Evolutionary conservation across 2,329 filamentous ascomycete genomes (phyloP), one percentile per base, ranked within the genome.

Genomic region (Fusarium albidum): DNA sequence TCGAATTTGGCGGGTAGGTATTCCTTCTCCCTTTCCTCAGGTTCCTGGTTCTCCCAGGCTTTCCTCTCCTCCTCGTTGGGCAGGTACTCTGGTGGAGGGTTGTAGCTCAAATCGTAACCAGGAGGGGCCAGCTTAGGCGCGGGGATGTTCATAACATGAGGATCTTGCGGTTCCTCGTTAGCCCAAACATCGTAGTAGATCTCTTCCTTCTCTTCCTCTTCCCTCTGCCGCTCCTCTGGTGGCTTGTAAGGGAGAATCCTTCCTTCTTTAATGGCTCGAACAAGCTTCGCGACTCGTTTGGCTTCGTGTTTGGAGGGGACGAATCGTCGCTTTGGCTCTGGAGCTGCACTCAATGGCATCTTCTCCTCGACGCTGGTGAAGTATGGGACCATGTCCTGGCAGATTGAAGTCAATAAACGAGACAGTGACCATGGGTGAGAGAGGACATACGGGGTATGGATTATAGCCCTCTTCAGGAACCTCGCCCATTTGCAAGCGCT

Each of bases 301-400:
- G 91, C 90, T 75, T 99, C 95, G 73, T 99, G 92, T 75, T 97
- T 98, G 39, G 94, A 98, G 7, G 96, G 95, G 9, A 99, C 79
- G 72, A 98, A 99, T 66, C 95, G 88, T 60, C 95, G 85, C 78
- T 99, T 99, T 1, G 95, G 95, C 71, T 99, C 95, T 7, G 95
- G 95, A 1, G 95, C 95, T 38, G 93, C 89, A 70, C 92, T 97
- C 51, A 99, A 75, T 12, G 95, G 95, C 93, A 99, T 98, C 59
- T 90, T 87, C 76, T 99, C 95, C 70, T 90, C 83, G 66, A 92
- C 88, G 60, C 91, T 89, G 10, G 92, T 95, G 73, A 98, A 99
- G 79, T 92, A 99, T 67, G 96, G 92, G 7, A 99, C 85, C 71
- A 91, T 92, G 61, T 96, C 89, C 81, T 88, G 52, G 13, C 26